Evolutionary conservation across 179 eudicot genomes (phyloP), one percentile per base, ranked within the genome.

Genomic region (Beta corolliflora): DNA sequence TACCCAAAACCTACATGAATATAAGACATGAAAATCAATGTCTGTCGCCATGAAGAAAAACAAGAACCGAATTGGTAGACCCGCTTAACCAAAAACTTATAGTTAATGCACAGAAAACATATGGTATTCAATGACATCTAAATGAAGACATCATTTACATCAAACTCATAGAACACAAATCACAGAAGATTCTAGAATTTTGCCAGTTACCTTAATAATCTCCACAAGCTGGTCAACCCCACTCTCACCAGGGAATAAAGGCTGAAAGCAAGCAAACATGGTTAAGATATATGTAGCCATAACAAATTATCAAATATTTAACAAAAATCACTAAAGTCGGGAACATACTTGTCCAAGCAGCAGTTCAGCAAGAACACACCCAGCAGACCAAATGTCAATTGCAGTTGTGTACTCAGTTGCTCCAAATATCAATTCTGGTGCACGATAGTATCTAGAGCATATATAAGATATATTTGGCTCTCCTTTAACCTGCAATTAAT

Each of bases 191-290:
- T 74, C 8, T 4, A 65, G 36, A 71, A 36, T 10, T 64, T 36
- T 31, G 71, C 59, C 50, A 78, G 41, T 80, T 69, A 95, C 97
- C 97, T 95, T 95, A 61, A 95, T 93, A 71, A 95, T 93, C 86
- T 95, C 99, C 77, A 95, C 98, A 84, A 95, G 95, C 87, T 95
- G 99, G 81, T 95, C 98, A 21, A 93, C 98, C 75, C 98, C 98
- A 83, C 98, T 95, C 85, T 92, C 98, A 77, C 97, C 98, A 66
- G 98, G 95, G 85, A 93, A 95, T 83, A 92, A 84, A 81, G 99
- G 98, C 99, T 95, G 93, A 73, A 89, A 79, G 44, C 9, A 71
- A 50, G 63, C 29, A 75, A 61, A 71, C 31, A 71, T 19, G 16
- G 66, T 36, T 23, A 9, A 21, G 61, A 76, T 19, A 23, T 14